Percentiles rank a stretch among this genome's conserved stretches.
Evolutionary conservation across 2,329 filamentous ascomycete species (phyloP).

Genomic region (Nemania abortiva): DNA sequence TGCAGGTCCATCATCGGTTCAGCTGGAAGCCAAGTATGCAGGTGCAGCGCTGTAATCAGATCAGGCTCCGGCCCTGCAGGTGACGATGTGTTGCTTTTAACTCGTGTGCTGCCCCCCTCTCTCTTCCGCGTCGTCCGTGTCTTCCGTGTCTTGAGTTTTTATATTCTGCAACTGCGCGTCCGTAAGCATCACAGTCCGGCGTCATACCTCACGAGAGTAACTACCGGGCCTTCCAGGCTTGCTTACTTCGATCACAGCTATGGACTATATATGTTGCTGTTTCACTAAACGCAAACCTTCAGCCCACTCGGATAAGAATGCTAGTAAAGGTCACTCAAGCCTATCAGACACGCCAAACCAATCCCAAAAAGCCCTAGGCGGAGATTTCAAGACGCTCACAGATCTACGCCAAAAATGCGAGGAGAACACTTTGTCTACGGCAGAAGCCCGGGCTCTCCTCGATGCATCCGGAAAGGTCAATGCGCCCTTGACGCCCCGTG

Average conservation of each 20-base stretch:
- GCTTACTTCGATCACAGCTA: slow-evolving; percentile 5
- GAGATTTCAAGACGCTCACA: slow-evolving; percentile 26
- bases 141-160: neutral
- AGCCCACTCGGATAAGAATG: neutral
- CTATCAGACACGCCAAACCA: slow-evolving; percentile 1
- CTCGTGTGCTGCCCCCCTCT: slow-evolving; percentile 8
- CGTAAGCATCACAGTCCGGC: neutral
- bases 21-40: slow-evolving; percentile 18
- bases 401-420: slow-evolving; percentile 39
- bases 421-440: slow-evolving; percentile 32
- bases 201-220: slow-evolving; percentile 3
- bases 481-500: slow-evolving; percentile 35
- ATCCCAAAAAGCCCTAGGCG: slow-evolving; percentile 12
- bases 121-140: slow-evolving; percentile 16
- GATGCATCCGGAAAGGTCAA: slow-evolving; percentile 31
- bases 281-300: slow-evolving; percentile 27
- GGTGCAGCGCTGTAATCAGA: slow-evolving; percentile 11
- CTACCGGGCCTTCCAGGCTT: neutral
- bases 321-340: neutral
- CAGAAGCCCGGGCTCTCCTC: slow-evolving; percentile 37
- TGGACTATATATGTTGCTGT: slow-evolving; percentile 33
- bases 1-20: slow-evolving; percentile 24
- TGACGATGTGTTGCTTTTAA: slow-evolving; percentile 26
- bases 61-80: slow-evolving; percentile 17
- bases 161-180: neutral